Percentiles rank a stretch among this genome's conserved stretches.
Conservation (phyloP, 163 green algal species). For the Scenedesmus sp. region DNA sequence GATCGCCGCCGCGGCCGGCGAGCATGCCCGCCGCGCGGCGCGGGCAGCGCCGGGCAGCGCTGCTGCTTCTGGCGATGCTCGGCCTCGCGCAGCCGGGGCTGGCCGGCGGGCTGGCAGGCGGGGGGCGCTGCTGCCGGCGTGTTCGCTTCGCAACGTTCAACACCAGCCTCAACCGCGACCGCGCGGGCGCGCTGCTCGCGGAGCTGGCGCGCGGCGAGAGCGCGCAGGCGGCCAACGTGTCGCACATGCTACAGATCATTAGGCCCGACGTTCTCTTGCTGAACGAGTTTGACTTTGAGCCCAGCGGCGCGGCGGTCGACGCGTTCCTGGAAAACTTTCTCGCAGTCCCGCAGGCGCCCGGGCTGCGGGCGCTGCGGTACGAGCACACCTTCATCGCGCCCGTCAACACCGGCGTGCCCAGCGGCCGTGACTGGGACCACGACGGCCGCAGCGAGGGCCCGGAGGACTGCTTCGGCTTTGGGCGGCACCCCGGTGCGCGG, state of each 20-base stretch:
- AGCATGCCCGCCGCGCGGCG: no score
- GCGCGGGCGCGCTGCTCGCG: constrained; percentile 22
- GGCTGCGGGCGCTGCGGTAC: constrained; percentile 17
- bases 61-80: no score
- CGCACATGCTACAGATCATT: constrained; percentile 35
- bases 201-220: constrained; percentile 6
- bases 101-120: no score
- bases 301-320: neutral
- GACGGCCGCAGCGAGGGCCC: constrained; percentile 32
- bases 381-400: constrained; percentile 3
- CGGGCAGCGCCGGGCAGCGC: no score
- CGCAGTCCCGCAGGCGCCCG: constrained; percentile 17
- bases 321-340: constrained; percentile 32
- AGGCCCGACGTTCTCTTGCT: constrained; percentile 42
- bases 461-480: constrained; percentile 36
- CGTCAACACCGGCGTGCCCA: constrained; percentile 40
- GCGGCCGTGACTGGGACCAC: constrained; percentile 27
- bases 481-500: constrained; percentile 27
- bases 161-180: constrained; percentile 29
- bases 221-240: constrained; percentile 17
- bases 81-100: no score
- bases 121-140: neutral
- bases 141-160: constrained; percentile 43
- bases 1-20: no score
- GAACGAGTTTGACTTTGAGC: constrained; percentile 45